phyloP scores from a whole-genome alignment of 2,329 filamentous ascomycete species.

The Epicoccum nigrum region DNA sequence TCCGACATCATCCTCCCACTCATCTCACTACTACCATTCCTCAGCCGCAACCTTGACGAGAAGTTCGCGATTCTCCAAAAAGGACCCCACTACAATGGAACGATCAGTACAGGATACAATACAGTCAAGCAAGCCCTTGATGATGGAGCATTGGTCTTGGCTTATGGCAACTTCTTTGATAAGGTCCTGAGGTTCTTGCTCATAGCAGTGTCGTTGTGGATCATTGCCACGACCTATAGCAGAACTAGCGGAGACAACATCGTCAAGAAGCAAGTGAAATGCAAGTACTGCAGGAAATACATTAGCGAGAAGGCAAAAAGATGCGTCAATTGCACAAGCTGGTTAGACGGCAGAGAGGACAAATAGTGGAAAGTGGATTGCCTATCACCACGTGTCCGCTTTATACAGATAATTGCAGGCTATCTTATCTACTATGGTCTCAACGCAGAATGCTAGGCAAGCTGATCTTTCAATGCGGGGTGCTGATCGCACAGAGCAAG shows the following conservation, averaged over 20 bases:
- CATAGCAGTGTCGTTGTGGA: slow-evolving; percentile 69
- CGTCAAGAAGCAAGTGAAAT: slow-evolving; percentile 73
- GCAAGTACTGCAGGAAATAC: slow-evolving; percentile 68
- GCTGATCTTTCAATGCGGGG: not conserved
- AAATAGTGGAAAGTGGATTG: not conserved
- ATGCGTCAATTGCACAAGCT: slow-evolving; percentile 64
- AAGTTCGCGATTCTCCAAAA: slow-evolving; percentile 71
- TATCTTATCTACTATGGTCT: too few relatives aligned
- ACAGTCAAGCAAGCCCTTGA: slow-evolving; percentile 71
- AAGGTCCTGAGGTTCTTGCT: slow-evolving; percentile 70
- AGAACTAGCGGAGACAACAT: slow-evolving; percentile 67
- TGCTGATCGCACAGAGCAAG: not conserved
- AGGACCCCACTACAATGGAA: slow-evolving; percentile 57
- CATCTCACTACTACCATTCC: slow-evolving; percentile 70
- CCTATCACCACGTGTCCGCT: too few relatives aligned
- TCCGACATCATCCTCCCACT: slow-evolving; percentile 73
- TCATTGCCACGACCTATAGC: slow-evolving; percentile 67
- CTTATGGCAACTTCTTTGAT: slow-evolving; percentile 73
- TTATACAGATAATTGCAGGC: too few relatives aligned
- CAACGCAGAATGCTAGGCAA: not conserved
- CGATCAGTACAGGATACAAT: slow-evolving; percentile 65
- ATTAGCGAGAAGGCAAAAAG: slow-evolving; percentile 68
- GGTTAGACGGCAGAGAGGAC: slow-evolving; percentile 63
- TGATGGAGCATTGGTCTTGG: slow-evolving; percentile 74
- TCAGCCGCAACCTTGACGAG: slow-evolving; percentile 74